These are phyloP conservation scores for Fagus crenata DNA, from an alignment of 306 rosid species.

Conservation along the genomic window DNA sequence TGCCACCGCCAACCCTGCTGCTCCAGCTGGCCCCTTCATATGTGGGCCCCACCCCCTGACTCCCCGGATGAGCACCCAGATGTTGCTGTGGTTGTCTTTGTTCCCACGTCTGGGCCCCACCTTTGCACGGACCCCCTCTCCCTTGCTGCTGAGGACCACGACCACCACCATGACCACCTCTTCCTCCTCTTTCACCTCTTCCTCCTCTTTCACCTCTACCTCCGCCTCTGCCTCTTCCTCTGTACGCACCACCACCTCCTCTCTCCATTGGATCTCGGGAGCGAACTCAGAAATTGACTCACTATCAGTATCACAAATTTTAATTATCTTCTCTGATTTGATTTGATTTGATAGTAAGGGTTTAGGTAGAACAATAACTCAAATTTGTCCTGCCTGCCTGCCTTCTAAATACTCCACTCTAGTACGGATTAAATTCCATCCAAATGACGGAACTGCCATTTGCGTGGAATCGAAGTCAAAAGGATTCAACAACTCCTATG, in stretches of 20 bases:
- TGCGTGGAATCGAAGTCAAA: too few species aligned
- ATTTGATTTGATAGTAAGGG: too few species aligned
- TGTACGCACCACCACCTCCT: background rate
- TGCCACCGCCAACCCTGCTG: background rate
- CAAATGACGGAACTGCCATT: too few species aligned
- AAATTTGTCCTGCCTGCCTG: too few species aligned
- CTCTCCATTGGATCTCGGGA: constrained; percentile 21
- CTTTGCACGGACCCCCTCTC: background rate
- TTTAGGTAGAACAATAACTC: too few species aligned
- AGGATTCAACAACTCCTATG: too few species aligned
- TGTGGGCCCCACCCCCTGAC: background rate
- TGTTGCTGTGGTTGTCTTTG: background rate
- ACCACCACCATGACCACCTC: background rate
- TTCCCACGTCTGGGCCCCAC: background rate
- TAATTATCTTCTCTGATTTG: too few species aligned
- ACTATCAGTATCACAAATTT: too few species aligned
- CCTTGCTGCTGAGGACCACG: background rate
- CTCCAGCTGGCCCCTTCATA: constrained; percentile 8
- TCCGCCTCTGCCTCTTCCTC: background rate
- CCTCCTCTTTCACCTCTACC: constrained; percentile 3
- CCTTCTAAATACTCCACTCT: too few species aligned
- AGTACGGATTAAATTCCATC: too few species aligned
- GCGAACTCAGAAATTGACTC: background rate
- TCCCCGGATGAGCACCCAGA: background rate
- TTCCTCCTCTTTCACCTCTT: constrained; percentile 13